Base-by-base conservation (phyloP, 495 filamentous ascomycete genomes). In the Penicillium diatomitis region DNA sequence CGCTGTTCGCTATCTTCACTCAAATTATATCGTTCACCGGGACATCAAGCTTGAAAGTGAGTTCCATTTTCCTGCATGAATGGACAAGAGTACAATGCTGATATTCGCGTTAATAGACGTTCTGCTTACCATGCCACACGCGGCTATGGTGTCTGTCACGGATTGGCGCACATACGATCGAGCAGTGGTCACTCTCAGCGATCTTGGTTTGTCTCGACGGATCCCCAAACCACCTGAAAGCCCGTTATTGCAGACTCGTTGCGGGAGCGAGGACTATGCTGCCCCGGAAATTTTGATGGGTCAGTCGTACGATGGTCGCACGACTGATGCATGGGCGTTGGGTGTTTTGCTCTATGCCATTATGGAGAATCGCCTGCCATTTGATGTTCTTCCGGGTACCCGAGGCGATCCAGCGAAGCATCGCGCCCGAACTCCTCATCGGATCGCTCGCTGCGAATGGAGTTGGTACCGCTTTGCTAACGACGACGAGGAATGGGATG, bases 1-100 rank as follows among this genome's bases (percentile, higher is more conserved):
- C 49, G 94, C 94, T 3, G 81, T 95, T 32, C 77, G 75, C 28
- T 95, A 96, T 73, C 73, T 98, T 32, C 92, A 98, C 67, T 71
- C 73, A 31, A 64, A 86, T 57, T 85, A 78, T 56, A 96, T 98
- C 53, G 91, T 96, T 38, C 92, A 98, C 61, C 82, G 92, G 29
- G 92, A 98, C 67, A 94, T 98, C 60, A 98, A 98, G 67, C 81
- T 98, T 42, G 92, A 98, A 70, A 98, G 90, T 95, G 74, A 69
- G 86, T 71, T 20, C 20, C 20, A 1, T 0, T 20, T 20, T 20
- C 20, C 9, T 38, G 11, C 27, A 28, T 9, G 9, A 4, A 9
- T 5, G 0, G 3, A 2, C 2, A 7, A 32, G 20, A 1, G 6
- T 37, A 6, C 3, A 2, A 11, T 8, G 8, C 29, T 49, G n/a